Evolutionary conservation across 2,329 filamentous ascomycete species (phyloP).

Genomic region (Apiospora kogelbergensis): DNA sequence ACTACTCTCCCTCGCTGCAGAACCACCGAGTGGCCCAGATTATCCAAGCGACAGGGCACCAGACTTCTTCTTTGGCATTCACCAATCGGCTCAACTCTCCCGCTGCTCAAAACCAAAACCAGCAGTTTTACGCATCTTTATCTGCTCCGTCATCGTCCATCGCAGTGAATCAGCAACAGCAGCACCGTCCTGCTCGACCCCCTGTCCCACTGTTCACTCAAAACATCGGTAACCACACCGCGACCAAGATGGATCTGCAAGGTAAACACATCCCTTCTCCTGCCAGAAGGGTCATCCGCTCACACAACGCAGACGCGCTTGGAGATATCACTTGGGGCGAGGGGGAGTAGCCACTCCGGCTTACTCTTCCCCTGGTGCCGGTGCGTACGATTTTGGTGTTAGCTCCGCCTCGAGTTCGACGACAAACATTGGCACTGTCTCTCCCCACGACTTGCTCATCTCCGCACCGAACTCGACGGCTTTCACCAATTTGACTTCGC

Average conservation of each 20-base stretch:
- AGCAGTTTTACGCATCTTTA: slow-evolving; percentile 66
- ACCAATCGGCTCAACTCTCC: slow-evolving; percentile 58
- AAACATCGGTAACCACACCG: slow-evolving; percentile 48
- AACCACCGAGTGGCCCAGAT: slow-evolving; percentile 61
- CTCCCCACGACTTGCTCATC: slow-evolving; percentile 76
- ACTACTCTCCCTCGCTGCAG: slow-evolving; percentile 48
- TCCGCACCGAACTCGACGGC: slow-evolving; percentile 81
- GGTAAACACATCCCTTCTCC: slow-evolving; percentile 41
- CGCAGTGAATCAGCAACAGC: slow-evolving; percentile 55
- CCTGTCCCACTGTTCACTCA: slow-evolving; percentile 73
- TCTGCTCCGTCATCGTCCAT: slow-evolving; percentile 60
- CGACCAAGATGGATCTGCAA: slow-evolving; percentile 55
- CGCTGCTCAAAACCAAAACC: slow-evolving; percentile 38
- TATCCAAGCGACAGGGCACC: slow-evolving; percentile 57
- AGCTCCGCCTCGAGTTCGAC: slow-evolving; percentile 48
- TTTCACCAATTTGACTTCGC: slow-evolving; percentile 82
- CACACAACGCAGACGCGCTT: slow-evolving; percentile 49
- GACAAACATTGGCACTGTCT: slow-evolving; percentile 69
- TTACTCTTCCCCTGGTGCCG: slow-evolving; percentile 54
- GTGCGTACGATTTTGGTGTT: slow-evolving; percentile 51
- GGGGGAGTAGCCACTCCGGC: slow-evolving; percentile 46
- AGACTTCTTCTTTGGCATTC: slow-evolving; percentile 52
- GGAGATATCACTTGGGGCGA: slow-evolving; percentile 58
- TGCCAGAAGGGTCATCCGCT: slow-evolving; percentile 20
- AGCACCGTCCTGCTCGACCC: slow-evolving; percentile 52